Evolutionary conservation across 2,329 filamentous ascomycete genomes (phyloP).

Genomic region (Ceratocystis albifundus): DNA sequence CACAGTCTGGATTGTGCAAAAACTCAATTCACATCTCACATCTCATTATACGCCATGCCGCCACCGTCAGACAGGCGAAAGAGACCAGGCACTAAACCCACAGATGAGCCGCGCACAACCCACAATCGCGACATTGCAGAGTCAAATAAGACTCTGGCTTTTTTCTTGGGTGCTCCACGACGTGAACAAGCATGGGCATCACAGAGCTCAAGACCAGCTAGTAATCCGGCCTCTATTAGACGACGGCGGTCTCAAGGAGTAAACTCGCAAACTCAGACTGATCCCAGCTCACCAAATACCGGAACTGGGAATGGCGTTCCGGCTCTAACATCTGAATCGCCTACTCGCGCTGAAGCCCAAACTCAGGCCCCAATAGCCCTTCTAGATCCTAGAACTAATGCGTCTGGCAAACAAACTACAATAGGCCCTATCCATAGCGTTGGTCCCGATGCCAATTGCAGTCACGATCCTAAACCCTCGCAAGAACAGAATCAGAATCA

Average conservation of each 20-base stretch:
- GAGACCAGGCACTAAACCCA: background rate
- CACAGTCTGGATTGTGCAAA: no score
- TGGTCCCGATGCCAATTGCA: background rate
- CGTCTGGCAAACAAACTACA: background rate
- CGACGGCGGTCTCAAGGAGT: no score
- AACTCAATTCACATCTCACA: no score
- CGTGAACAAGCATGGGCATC: background rate
- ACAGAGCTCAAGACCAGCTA: background rate
- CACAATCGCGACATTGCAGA: background rate
- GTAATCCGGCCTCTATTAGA: no score
- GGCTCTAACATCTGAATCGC: no score
- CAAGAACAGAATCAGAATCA: background rate
- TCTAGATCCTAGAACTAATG: background rate
- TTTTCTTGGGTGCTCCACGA: background rate
- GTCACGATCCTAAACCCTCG: background rate
- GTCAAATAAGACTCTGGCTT: background rate
- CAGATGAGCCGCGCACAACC: background rate
- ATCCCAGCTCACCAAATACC: background rate
- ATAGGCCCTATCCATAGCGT: background rate
- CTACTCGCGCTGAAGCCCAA: no score
- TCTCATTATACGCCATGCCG: background rate
- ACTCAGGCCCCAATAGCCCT: no score
- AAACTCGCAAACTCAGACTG: background rate
- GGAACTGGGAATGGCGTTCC: no score
- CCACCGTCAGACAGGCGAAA: background rate